A percentile compares a stretch with the other conserved stretches of the same genome.
phyloP scores from a whole-genome alignment of 306 rosid species.

The Quercus ilex region DNA sequence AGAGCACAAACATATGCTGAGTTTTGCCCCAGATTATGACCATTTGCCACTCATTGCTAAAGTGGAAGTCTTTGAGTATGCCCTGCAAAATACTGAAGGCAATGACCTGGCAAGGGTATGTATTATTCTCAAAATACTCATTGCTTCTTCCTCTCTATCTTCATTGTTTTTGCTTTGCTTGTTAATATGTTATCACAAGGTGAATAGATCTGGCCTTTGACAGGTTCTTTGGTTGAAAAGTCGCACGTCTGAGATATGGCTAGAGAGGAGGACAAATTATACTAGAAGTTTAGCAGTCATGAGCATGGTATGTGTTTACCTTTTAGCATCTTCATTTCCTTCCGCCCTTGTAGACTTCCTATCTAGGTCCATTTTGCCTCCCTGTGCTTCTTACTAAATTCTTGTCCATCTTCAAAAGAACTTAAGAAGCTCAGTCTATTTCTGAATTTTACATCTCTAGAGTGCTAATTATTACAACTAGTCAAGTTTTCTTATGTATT shows the following conservation, averaged over 20 bases:
- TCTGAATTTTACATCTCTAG: neutral
- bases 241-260: conserved; percentile 96
- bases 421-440: neutral
- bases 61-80: conserved; percentile 96
- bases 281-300: conserved; percentile 98
- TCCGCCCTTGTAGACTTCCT: neutral
- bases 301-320: conserved; percentile 73
- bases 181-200: conserved; percentile 23
- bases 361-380: neutral
- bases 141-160: neutral
- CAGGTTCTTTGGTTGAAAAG: conserved; percentile 99
- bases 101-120: conserved; percentile 81
- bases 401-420: neutral
- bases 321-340: neutral
- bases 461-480: neutral
- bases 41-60: conserved; percentile 94
- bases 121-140: conserved; percentile 1
- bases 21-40: conserved; percentile 97
- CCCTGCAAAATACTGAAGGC: conserved; percentile 89
- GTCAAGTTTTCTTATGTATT: neutral
- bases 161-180: conserved; percentile 3
- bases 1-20: conserved; percentile 90
- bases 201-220: conserved; percentile 18
- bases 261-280: conserved; percentile 96
- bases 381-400: neutral